phyloP scores from a whole-genome alignment of 75 land plant genomes.

The Sequoiadendron giganteum region DNA sequence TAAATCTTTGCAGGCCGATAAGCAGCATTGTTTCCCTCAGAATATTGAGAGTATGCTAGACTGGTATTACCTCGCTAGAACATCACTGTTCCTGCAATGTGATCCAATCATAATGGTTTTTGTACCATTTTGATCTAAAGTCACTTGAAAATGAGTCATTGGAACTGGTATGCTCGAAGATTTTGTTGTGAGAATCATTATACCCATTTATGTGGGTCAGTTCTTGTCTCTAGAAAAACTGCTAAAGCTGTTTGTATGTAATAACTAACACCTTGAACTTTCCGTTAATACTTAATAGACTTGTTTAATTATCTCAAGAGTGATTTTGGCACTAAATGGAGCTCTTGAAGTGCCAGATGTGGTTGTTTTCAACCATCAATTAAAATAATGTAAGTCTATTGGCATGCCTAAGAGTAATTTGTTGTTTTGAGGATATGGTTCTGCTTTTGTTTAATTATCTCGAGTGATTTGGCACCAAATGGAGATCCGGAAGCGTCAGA shows the following conservation, averaged over 20 bases:
- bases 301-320: not conserved
- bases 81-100: not conserved
- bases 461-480: too few species aligned
- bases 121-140: not conserved
- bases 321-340: not conserved
- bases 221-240: not conserved
- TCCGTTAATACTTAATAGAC: not conserved
- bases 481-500: not conserved
- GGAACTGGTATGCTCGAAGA: not conserved
- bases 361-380: not conserved
- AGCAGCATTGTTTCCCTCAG: not conserved
- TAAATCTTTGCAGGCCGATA: not conserved
- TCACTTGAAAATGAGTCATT: not conserved
- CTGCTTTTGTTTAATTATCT: too few species aligned
- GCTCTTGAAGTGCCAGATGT: not conserved
- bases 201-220: not conserved
- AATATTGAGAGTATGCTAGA: not conserved
- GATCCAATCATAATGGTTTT: not conserved
- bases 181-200: not conserved
- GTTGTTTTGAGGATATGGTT: not conserved
- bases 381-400: too few species aligned
- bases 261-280: not conserved
- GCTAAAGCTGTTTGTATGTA: not conserved
- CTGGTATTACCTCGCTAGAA: not conserved
- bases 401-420: not conserved